Evolutionary conservation across 2,329 filamentous ascomycete genomes (phyloP), one percentile per base, ranked within the genome.

Genomic region (Magnaporthiopsis incrustans): DNA sequence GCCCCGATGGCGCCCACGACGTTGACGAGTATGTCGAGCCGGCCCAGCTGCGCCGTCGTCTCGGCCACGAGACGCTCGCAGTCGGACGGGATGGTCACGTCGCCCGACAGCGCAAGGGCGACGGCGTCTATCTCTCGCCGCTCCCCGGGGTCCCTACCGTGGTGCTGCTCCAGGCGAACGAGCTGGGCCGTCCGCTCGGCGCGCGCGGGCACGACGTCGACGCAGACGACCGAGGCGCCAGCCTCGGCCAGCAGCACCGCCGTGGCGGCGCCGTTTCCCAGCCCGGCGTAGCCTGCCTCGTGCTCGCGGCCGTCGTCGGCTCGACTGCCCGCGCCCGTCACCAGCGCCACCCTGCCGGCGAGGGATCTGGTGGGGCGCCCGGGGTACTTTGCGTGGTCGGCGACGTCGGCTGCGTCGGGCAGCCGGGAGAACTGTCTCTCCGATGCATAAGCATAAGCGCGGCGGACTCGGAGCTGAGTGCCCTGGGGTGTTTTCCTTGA

Each of bases 1-100:
- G 85, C 80, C 0, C 87, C 87, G 4, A 78, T 78, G 26, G 89
- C 76, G 0, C 87, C 88, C 2, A 89, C 87, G 64, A 85, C 85
- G 69, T 89, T 89, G 50, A 89, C 76, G 0, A 89, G 74, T 57
- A 89, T 85, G 68, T 89, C 85, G 2, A 89, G 67, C 1, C 82
- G 75, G 0, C 84, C 85, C 67, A 82, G 89, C 1, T 72, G 68
- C 2, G 76, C 65, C 1, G 85, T 18, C 0, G 85, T 79, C 0
- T 71, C 64, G 0, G 77, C 66, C 8, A 81, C 74, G 1, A 75
- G 73, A 1, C 65, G 67, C 61, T 81, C 73, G 69, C 85, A 89
- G 63, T 87, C 83, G 0, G 65, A 64, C 22, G 80, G 76, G 0
- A 73, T 72, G 0, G 84, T 86, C n/a, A 89, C 83, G 67, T 89